Percentiles rank a stretch among this genome's conserved stretches.
Evolutionary conservation across 495 filamentous ascomycete species (phyloP).

Genomic region (Penicillium pulvis): DNA sequence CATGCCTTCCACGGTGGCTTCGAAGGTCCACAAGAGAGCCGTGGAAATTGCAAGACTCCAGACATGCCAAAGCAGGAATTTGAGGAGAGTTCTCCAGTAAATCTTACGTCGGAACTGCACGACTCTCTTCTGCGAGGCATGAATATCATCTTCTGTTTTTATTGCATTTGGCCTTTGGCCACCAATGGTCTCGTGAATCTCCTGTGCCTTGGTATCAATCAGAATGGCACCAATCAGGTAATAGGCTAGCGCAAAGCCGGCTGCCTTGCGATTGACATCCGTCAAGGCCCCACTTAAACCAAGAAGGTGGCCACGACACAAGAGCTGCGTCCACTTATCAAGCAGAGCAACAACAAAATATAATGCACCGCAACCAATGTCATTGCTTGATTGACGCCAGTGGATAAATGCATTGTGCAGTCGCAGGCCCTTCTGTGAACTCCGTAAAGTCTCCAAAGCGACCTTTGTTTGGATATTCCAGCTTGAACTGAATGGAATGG

Average conservation of each 20-base stretch:
- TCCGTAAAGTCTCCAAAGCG: constrained; percentile 53
- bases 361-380: constrained; percentile 58
- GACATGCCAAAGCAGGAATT: constrained; percentile 57
- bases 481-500: constrained; percentile 60
- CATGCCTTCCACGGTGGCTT: constrained; percentile 39
- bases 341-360: constrained; percentile 62
- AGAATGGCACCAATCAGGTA: constrained; percentile 61
- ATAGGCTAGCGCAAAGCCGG: constrained; percentile 60
- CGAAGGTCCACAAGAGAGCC: constrained; percentile 57
- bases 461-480: constrained; percentile 64
- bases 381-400: constrained; percentile 59
- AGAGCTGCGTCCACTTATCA: constrained; percentile 60
- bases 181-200: constrained; percentile 53
- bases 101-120: constrained; percentile 50
- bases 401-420: constrained; percentile 65
- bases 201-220: constrained; percentile 59
- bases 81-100: constrained; percentile 56
- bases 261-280: constrained; percentile 49
- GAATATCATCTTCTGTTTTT: constrained; percentile 40
- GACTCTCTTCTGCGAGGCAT: constrained; percentile 46
- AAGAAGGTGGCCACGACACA: constrained; percentile 48
- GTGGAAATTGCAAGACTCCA: constrained; percentile 57
- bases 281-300: constrained; percentile 43
- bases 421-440: constrained; percentile 58
- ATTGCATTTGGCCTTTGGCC: constrained; percentile 35